phyloP scores from a whole-genome alignment of 148 eudicot genomes.

The Diospyros lotus region DNA sequence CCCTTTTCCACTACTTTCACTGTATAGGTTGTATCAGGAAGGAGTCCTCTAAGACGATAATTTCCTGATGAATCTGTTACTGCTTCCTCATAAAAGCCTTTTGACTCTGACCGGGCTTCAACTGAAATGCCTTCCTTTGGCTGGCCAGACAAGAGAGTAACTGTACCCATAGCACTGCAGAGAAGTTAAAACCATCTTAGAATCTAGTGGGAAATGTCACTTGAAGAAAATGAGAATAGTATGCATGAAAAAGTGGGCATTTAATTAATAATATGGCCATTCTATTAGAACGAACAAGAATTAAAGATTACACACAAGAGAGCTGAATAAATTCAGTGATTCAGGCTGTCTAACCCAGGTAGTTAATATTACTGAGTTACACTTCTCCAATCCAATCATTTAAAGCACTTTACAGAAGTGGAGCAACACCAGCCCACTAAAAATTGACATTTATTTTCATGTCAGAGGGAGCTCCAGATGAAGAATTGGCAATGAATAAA shows the following conservation, averaged over 20 bases:
- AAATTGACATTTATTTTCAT: background rate
- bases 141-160: constrained; percentile 86
- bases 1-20: constrained; percentile 66
- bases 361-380: no score
- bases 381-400: background rate
- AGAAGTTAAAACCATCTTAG: constrained; percentile 11
- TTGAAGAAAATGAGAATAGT: background rate
- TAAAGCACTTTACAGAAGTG: background rate
- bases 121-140: constrained; percentile 79
- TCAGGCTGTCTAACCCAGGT: background rate
- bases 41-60: constrained; percentile 88
- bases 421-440: background rate
- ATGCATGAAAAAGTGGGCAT: background rate
- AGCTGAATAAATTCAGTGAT: background rate
- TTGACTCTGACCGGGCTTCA: constrained; percentile 83
- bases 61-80: constrained; percentile 79
- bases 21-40: constrained; percentile 69
- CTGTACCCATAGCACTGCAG: constrained; percentile 79
- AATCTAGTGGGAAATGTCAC: background rate
- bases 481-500: background rate
- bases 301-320: background rate
- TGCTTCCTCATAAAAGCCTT: constrained; percentile 95
- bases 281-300: background rate
- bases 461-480: background rate
- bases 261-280: background rate